Evolutionary conservation across 805 yeast species (phyloP).

Genomic region (Cyberlindnera mrakii): DNA sequence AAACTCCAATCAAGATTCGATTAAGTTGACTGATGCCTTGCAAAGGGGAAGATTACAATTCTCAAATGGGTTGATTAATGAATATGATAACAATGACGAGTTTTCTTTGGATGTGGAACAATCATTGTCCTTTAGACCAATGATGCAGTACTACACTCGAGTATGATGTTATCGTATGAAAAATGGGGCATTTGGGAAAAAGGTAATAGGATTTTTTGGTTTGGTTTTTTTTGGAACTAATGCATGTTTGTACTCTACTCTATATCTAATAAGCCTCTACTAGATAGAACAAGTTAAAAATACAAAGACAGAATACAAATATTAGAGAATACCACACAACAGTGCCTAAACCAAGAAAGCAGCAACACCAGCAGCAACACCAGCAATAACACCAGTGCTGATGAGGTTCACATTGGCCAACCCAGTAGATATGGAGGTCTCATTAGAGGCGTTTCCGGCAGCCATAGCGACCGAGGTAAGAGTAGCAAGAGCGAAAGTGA

Average conservation of each 20-base stretch:
- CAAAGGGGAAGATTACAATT: neutral
- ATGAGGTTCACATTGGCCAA: conserved; percentile 11
- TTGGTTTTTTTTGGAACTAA: neutral
- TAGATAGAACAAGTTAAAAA: neutral
- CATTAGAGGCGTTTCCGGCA: neutral
- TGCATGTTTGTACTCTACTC: neutral
- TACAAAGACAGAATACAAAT: too few relatives aligned
- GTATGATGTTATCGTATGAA: neutral
- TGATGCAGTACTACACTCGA: conserved; percentile 5
- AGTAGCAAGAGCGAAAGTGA: conserved; percentile 2
- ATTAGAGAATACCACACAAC: too few relatives aligned
- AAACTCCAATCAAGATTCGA: neutral
- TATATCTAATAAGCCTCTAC: neutral
- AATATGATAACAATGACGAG: conserved; percentile 23
- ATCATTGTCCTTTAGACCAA: conserved; percentile 13
- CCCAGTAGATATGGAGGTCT: conserved; percentile 16
- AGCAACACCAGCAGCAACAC: conserved; percentile 18
- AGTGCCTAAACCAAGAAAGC: conserved; percentile 15
- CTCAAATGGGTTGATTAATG: conserved; percentile 3
- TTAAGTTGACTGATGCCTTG: neutral
- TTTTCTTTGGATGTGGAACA: conserved; percentile 25
- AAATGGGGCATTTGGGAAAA: neutral
- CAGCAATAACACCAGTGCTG: conserved; percentile 14
- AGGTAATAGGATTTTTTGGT: neutral
- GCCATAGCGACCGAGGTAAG: neutral